A percentile compares a stretch with the other conserved stretches of the same genome.
These are phyloP conservation scores for Rostrohypoxylon terebratum DNA, from an alignment of 495 filamentous ascomycete species.

Conservation along the genomic window DNA sequence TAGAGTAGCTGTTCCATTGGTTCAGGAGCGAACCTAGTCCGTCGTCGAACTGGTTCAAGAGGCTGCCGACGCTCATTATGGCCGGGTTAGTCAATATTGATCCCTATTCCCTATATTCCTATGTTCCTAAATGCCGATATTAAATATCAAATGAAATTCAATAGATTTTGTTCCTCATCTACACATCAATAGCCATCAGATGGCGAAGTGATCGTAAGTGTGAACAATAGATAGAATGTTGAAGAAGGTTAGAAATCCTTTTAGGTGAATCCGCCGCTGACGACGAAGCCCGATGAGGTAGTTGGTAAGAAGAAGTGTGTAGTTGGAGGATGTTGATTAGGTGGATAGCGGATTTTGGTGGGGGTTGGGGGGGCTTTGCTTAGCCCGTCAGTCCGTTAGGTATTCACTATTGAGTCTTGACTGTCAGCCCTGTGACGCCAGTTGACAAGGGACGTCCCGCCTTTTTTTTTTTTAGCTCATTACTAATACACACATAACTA, in stretches of 20 bases:
- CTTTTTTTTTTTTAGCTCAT: constrained; percentile 12
- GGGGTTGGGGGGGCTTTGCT: background rate
- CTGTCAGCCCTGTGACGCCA: constrained; percentile 41
- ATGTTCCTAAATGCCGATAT: constrained; percentile 9
- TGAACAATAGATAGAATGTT: constrained; percentile 6
- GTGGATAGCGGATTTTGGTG: constrained; percentile 1
- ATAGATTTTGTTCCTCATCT: constrained; percentile 14
- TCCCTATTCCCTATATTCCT: background rate
- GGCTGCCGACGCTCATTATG: constrained; percentile 65
- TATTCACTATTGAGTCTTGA: background rate
- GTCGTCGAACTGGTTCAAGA: constrained; percentile 73
- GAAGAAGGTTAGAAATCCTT: constrained; percentile 11
- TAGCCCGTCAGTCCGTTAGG: too few relatives aligned
- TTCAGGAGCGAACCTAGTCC: constrained; percentile 73
- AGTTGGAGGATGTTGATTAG: constrained; percentile 22
- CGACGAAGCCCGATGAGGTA: constrained; percentile 29
- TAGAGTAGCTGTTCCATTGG: constrained; percentile 84
- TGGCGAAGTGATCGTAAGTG: background rate
- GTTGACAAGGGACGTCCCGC: constrained; percentile 9
- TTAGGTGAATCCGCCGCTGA: constrained; percentile 20
- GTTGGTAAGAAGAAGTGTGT: constrained; percentile 2
- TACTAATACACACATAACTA: constrained; percentile 17
- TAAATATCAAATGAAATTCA: constrained; percentile 2
- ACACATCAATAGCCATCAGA: constrained; percentile 23
- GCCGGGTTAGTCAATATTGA: background rate